A percentile compares a stretch with the other conserved stretches of the same genome.
These are phyloP conservation scores for Silene conica DNA, from an alignment of 148 eudicot species.

Conservation along the genomic window DNA sequence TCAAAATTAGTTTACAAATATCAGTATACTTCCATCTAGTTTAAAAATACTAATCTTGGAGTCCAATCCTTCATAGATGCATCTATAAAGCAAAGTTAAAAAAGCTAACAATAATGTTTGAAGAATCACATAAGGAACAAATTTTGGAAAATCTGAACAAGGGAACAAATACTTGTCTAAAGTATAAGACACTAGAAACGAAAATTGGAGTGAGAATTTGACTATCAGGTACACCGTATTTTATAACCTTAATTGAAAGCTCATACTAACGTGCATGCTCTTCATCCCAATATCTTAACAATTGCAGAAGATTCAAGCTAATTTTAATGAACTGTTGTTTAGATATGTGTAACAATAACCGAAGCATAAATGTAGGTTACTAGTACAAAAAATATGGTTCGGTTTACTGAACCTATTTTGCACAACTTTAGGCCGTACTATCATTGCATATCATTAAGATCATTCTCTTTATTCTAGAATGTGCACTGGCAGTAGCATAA, in stretches of 20 bases:
- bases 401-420: neutral
- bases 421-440: neutral
- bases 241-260: too few species aligned
- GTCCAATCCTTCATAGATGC: neutral
- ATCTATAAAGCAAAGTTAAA: neutral
- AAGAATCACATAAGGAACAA: neutral
- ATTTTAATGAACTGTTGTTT: slow-evolving; percentile 7
- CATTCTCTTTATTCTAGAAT: neutral
- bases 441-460: slow-evolving; percentile 1
- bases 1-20: slow-evolving; percentile 5
- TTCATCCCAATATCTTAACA: slow-evolving; percentile 84
- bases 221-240: neutral
- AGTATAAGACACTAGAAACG: neutral
- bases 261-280: too few species aligned
- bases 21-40: neutral
- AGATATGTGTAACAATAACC: neutral
- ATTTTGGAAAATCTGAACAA: neutral
- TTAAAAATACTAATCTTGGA: neutral
- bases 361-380: neutral
- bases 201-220: neutral
- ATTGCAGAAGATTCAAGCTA: slow-evolving; percentile 93
- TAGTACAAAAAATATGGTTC: neutral
- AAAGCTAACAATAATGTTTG: neutral
- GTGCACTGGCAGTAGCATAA: too few species aligned
- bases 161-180: neutral